Evolutionary conservation across 441 rosid species (phyloP).

Genomic region (Croton laevigatus): DNA sequence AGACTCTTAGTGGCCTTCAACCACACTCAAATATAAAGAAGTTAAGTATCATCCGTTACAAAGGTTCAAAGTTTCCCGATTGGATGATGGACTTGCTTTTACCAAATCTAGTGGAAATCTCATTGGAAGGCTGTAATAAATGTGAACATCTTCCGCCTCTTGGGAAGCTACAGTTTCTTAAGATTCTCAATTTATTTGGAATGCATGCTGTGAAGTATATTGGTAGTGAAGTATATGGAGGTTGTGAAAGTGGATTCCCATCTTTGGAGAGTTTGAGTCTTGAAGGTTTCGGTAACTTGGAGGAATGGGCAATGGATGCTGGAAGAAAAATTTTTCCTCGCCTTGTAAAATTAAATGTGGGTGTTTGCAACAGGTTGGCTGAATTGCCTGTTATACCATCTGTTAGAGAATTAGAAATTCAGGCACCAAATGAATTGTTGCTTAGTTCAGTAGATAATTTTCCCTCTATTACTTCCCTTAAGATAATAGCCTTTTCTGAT

Average conservation of each 20-base stretch:
- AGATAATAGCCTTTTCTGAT: not conserved
- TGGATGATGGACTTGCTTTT: conserved; percentile 18
- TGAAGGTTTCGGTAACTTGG: not conserved
- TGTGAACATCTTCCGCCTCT: conserved; percentile 25
- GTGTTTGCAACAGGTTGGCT: conserved; percentile 1
- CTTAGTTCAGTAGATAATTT: not conserved
- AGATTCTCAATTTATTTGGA: not conserved
- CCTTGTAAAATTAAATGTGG: not conserved
- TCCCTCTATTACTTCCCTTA: not conserved
- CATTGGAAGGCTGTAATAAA: not conserved
- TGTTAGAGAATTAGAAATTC: not conserved
- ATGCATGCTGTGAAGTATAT: conserved; percentile 12
- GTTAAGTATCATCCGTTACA: not conserved
- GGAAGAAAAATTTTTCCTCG: conserved; percentile 9
- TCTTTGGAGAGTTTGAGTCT: conserved; percentile 9
- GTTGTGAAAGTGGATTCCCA: conserved; percentile 3
- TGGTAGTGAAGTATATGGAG: conserved; percentile 6
- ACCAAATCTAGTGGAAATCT: conserved; percentile 25
- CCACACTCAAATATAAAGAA: conserved; percentile 21
- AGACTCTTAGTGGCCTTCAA: conserved; percentile 15
- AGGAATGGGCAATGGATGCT: conserved; percentile 12
- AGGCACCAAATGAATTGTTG: not conserved
- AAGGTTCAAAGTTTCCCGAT: conserved; percentile 14
- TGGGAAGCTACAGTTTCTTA: conserved; percentile 21
- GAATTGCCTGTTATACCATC: conserved; percentile 16